Base-by-base conservation (phyloP, 768 basidiomycete genomes). In the Leccinum variicolor region DNA sequence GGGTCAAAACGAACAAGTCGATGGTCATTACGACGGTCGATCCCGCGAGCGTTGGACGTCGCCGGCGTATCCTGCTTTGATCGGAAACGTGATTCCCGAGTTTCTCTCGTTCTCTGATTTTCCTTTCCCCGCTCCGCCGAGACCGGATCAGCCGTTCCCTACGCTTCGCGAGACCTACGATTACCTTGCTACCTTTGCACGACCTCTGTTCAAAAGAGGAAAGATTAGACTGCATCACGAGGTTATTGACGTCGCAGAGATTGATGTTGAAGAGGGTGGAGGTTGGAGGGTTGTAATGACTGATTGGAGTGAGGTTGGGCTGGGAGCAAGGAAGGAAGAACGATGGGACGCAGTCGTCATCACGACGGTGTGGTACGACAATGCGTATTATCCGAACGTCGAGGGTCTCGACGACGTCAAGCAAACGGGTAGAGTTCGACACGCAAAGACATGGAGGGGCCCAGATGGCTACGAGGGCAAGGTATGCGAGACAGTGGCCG, bases 71-170 rank as follows among this genome's bases (percentile, higher is more conserved):
- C 74, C 74, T 19, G 76, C 69, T 6, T 63, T 83, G 52, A 75
- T 83, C 39, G 80, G 81, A 23, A 82, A 83, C 54, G 77, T 82
- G 56, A 71, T 81, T 3, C 77, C 81, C 0, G 75, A 80, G 46
- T 69, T 70, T 28, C 56, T 73, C 7, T 63, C 67, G 17, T 73
- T 75, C 55, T 73, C 74, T 15, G 61, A 61, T 21, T 8, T 54
- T 21, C 67, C 68, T 10, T 75, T 74, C 41, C 72, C 73, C 17
- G 50, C 57, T 5, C 69, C 67, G 6, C 41, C 61, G 3, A 58
- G 61, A 21, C 33, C 47, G 9, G 53, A 53, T 28, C 74, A 74
- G 33, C 73, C 69, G 6, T 73, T 69, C 54, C 73, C 70, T 6
- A 70, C 62, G 6, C 63, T 72, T 1, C 25, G 21, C 4, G 73